phyloP scores from a whole-genome alignment of 2,329 filamentous ascomycete genomes.

The Fusarium chuoi region DNA sequence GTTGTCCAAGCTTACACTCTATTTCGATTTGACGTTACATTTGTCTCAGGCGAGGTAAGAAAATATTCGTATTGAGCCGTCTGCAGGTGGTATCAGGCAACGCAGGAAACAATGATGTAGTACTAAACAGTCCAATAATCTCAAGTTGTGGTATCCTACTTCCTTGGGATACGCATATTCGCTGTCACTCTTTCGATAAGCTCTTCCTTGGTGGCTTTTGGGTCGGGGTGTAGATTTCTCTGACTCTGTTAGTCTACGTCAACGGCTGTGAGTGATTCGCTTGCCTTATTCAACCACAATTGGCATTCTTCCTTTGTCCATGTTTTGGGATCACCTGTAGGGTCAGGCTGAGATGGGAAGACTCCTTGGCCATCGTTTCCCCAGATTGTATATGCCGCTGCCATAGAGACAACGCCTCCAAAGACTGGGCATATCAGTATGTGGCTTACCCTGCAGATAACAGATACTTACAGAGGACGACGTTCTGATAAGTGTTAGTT shows the following conservation, averaged over 20 bases:
- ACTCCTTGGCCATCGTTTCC: slow-evolving; percentile 71
- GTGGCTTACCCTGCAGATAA: slow-evolving; percentile 35
- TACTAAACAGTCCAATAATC: neutral
- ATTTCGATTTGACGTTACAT: neutral
- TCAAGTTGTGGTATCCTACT: slow-evolving; percentile 18
- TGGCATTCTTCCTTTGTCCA: slow-evolving; percentile 87
- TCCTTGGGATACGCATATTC: slow-evolving; percentile 58
- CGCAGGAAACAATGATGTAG: neutral
- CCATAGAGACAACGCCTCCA: slow-evolving; percentile 27
- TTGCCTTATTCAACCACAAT: slow-evolving; percentile 83
- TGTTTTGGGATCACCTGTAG: slow-evolving; percentile 74
- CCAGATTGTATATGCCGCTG: slow-evolving; percentile 84
- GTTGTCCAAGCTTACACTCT: neutral
- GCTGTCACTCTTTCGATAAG: slow-evolving; percentile 58
- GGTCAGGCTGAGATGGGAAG: slow-evolving; percentile 79
- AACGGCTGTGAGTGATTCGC: neutral
- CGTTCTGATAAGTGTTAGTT: slow-evolving; percentile 61
- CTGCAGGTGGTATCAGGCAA: slow-evolving; percentile 15
- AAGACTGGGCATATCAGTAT: slow-evolving; percentile 26
- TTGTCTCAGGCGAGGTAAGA: neutral
- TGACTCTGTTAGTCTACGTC: slow-evolving; percentile 34
- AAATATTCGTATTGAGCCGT: neutral
- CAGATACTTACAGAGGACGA: slow-evolving; percentile 69
- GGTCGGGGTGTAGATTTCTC: slow-evolving; percentile 59
- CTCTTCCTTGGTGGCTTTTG: slow-evolving; percentile 56